Evolutionary conservation across 2,329 filamentous ascomycete species (phyloP).

Genomic region (Trichoderma sp.): DNA sequence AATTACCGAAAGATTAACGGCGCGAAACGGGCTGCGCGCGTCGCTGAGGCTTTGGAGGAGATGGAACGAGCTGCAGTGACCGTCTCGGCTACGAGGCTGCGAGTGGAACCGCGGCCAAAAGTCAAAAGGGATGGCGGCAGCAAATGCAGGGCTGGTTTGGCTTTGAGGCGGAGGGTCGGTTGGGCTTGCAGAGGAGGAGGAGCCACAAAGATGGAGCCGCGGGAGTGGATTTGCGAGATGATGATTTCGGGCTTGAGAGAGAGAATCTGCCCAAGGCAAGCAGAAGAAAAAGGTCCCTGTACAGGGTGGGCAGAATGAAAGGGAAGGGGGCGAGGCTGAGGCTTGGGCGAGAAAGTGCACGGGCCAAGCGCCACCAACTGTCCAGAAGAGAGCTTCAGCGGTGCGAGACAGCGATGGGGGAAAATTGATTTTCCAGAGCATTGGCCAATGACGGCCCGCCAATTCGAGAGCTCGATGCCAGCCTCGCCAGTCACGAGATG

Average conservation of each 20-base stretch:
- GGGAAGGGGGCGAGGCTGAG: constrained; percentile 21
- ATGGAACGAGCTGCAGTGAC: neutral
- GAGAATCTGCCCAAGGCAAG: neutral
- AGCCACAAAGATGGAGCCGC: constrained; percentile 12
- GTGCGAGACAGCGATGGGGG: neutral
- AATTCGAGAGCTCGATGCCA: neutral
- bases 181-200: neutral
- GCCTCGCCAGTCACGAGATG: constrained; percentile 18
- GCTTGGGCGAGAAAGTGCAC: neutral
- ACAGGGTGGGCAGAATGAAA: neutral
- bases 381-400: neutral
- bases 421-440: neutral
- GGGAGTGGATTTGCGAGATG: neutral
- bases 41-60: constrained; percentile 3
- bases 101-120: neutral
- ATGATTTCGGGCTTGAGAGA: neutral
- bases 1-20: neutral
- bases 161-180: neutral
- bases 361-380: constrained; percentile 15
- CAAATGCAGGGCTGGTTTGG: neutral
- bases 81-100: constrained; percentile 15
- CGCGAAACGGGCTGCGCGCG: constrained; percentile 12
- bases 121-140: neutral
- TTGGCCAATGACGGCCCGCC: neutral
- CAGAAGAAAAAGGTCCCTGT: neutral